These are phyloP conservation scores for Aegilops speltoides DNA, from an alignment of 176 grass and related monocot species.

Conservation along the genomic window DNA sequence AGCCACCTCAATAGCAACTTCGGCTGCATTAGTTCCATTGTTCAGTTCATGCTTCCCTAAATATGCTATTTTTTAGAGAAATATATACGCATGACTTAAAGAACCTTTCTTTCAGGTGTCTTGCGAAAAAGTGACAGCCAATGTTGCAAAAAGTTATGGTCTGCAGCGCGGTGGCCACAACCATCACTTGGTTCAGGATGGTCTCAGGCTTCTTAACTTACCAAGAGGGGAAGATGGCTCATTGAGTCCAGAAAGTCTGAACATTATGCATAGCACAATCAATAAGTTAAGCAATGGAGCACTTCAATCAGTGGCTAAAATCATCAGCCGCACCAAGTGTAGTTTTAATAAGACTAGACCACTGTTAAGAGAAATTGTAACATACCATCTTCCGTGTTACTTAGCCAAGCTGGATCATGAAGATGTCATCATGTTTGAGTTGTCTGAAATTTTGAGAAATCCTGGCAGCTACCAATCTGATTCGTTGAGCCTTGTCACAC, in stretches of 20 bases:
- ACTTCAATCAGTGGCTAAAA: slow-evolving; percentile 34
- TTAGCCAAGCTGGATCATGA: slow-evolving; percentile 9
- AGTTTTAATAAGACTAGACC: slow-evolving; percentile 26
- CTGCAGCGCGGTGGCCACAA: background rate
- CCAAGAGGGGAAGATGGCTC: slow-evolving; percentile 1
- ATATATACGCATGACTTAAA: background rate
- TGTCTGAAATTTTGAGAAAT: slow-evolving; percentile 10
- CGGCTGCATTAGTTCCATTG: background rate
- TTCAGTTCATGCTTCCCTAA: background rate
- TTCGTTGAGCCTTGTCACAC: background rate
- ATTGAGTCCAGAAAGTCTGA: slow-evolving; percentile 14
- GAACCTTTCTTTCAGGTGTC: slow-evolving; percentile 22
- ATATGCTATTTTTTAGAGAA: too few relatives aligned
- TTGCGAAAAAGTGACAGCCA: slow-evolving; percentile 22
- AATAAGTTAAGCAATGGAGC: slow-evolving; percentile 33
- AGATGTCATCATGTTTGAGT: background rate
- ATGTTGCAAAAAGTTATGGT: background rate
- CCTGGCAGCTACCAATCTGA: slow-evolving; percentile 15
- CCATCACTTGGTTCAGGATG: slow-evolving; percentile 34
- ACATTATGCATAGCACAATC: slow-evolving; percentile 12
- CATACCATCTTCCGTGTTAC: slow-evolving; percentile 8
- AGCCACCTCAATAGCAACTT: background rate
- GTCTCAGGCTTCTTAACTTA: slow-evolving; percentile 21
- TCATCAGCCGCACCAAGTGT: background rate
- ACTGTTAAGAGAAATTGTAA: slow-evolving; percentile 15